Conservation (phyloP, 208 protist genomes). For the Phytomonas francai region DNA sequence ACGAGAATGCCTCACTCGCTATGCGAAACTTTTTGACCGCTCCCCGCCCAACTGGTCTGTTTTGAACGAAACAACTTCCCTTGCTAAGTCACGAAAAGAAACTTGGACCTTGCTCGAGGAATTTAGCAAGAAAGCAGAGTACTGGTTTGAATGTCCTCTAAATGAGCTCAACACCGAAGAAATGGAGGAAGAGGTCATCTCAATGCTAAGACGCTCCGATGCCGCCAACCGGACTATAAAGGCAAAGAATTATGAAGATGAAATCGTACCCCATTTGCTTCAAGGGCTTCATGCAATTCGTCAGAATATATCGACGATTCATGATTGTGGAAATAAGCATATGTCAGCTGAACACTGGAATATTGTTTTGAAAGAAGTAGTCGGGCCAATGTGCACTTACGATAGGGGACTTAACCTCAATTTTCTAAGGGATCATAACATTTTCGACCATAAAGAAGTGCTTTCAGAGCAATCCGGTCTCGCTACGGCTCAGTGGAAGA, state of each 20-base stretch:
- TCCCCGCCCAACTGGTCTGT: slow-evolving; percentile 75
- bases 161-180: slow-evolving; percentile 74
- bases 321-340: slow-evolving; percentile 91
- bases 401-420: slow-evolving; percentile 81
- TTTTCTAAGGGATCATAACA: slow-evolving; percentile 67
- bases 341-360: slow-evolving; percentile 88
- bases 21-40: slow-evolving; percentile 80
- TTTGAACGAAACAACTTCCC: slow-evolving; percentile 40
- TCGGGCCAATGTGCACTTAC: slow-evolving; percentile 70
- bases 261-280: slow-evolving; percentile 69
- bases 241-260: slow-evolving; percentile 81
- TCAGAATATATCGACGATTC: slow-evolving; percentile 78
- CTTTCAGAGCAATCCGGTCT: slow-evolving; percentile 85
- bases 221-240: slow-evolving; percentile 60
- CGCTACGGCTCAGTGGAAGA: slow-evolving; percentile 91
- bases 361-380: slow-evolving; percentile 86
- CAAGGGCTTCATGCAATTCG: slow-evolving; percentile 72
- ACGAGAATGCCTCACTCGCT: slow-evolving; percentile 68
- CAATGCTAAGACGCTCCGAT: slow-evolving; percentile 58
- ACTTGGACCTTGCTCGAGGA: slow-evolving; percentile 73
- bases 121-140: slow-evolving; percentile 76
- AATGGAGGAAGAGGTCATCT: slow-evolving; percentile 84
- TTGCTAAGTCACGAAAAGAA: slow-evolving; percentile 70
- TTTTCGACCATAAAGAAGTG: slow-evolving; percentile 80
- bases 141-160: slow-evolving; percentile 79